Evolutionary conservation across 2,329 filamentous ascomycete genomes (phyloP), one percentile per base, ranked within the genome.

Genomic region (Venturia pyrina): DNA sequence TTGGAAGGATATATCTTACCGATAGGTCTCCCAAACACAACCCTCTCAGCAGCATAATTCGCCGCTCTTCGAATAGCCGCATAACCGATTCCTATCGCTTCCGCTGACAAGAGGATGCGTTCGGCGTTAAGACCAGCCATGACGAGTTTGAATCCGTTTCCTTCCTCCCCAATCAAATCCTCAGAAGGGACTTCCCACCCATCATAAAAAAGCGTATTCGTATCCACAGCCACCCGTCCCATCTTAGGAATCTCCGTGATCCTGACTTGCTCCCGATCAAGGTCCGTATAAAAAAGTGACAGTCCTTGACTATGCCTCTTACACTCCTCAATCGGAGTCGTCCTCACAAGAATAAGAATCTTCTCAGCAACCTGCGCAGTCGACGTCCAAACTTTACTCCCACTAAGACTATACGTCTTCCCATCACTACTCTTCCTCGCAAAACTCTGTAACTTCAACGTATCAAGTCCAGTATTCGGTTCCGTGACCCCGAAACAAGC

Each of bases 51-150:
- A 0, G 89, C 88, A 69, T 92, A 92, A 21, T 78, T 79, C 0
- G 85, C 80, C 0, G 89, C 89, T 68, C 74, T 72, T 5, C 78
- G 70, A 2, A 81, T 69, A 1, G 79, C 78, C 0, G 77, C 78
- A 68, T 75, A 81, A 0, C 79, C 79, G 0, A 81, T 72, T 0
- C 79, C 79, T 1, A 81, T 69, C 1, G 79, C 79, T 80, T 85
- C 66, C 80, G 78, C 37, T 87, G 76, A 11, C 85, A 92, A 78
- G 0, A 92, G 81, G 72, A 89, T 90, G 2, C 89, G 81, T 74
- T 92, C 89, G 0, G 89, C 89, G 69, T 92, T 92, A 87, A 92
- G 90, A 1, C 89, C 89, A 70, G 91, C 87, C 32, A 92, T 82
- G 64, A 92, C 79, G 70, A 79, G 75, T 67, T 78, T 79, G 69